These are phyloP conservation scores for Aphanomyces cochlioides DNA, from an alignment of 352 stramenopile genomes.

Conservation along the genomic window DNA sequence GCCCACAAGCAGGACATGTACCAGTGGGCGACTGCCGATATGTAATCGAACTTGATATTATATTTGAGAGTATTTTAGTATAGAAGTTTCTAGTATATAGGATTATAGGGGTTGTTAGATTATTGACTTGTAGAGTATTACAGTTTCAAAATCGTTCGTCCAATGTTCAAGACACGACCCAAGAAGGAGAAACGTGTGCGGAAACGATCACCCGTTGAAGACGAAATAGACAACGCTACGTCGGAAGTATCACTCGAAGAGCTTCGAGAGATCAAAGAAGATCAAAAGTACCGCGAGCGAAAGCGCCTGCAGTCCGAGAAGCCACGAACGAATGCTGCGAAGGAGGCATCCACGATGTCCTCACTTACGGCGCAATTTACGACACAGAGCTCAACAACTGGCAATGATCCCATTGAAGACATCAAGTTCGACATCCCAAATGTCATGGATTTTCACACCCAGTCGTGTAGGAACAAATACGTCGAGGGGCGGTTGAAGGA, in stretches of 20 bases:
- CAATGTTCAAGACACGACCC: conserved; percentile 11
- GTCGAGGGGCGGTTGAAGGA: conserved; percentile 72
- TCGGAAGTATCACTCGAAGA: conserved; percentile 45
- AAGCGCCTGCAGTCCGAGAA: conserved; percentile 39
- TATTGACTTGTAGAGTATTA: not conserved
- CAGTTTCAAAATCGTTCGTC: not conserved
- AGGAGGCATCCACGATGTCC: conserved; percentile 27
- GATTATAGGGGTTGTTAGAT: not conserved
- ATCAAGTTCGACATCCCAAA: conserved; percentile 42
- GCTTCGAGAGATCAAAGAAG: conserved; percentile 66
- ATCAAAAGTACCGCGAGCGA: conserved; percentile 57
- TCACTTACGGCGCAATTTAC: conserved; percentile 73
- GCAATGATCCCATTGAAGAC: conserved; percentile 72
- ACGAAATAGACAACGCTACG: conserved; percentile 20
- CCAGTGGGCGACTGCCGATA: conserved; percentile 75
- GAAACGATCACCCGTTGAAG: conserved; percentile 1
- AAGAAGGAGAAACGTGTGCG: conserved; percentile 20
- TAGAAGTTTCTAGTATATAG: not conserved
- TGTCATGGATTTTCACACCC: not conserved
- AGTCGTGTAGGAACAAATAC: conserved; percentile 58
- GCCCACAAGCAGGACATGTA: conserved; percentile 71
- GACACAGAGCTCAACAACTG: conserved; percentile 53
- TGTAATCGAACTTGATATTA: conserved; percentile 42
- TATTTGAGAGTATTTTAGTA: conserved; percentile 10
- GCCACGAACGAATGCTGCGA: conserved; percentile 31